Percentiles rank a stretch among this genome's conserved stretches.
Conservation (phyloP, 352 stramenopile genomes). For the Globisporangium uncinulatum region DNA sequence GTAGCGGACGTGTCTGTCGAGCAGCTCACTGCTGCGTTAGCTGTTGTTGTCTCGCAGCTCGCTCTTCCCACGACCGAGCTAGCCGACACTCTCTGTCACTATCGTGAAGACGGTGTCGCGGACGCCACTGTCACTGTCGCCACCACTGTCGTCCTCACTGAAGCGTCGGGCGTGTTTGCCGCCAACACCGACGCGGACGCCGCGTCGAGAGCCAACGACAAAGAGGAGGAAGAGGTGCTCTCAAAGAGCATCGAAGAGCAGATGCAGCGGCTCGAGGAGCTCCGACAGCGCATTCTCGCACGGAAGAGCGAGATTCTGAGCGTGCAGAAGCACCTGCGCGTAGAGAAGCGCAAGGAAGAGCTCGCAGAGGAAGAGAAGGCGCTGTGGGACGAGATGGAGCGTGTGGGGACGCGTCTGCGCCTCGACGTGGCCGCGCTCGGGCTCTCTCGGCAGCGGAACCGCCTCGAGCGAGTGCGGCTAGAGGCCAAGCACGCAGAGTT, state of each 20-base stretch:
- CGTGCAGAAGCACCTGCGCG: slow-evolving; percentile 42
- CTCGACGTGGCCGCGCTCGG: slow-evolving; percentile 33
- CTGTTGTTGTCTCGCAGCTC: slow-evolving; percentile 2
- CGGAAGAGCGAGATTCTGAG: slow-evolving; percentile 34
- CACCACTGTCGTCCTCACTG: not conserved
- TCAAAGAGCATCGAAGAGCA: slow-evolving; percentile 68
- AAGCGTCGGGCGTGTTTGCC: not conserved
- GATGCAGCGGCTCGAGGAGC: slow-evolving; percentile 31
- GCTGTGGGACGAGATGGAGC: slow-evolving; percentile 45
- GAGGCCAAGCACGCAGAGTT: slow-evolving; percentile 24
- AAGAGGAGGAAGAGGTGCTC: slow-evolving; percentile 30
- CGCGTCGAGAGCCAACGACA: slow-evolving; percentile 12
- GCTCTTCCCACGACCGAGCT: not conserved
- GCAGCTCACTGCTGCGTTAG: slow-evolving; percentile 8
- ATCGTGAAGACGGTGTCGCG: not conserved
- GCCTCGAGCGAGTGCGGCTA: slow-evolving; percentile 36
- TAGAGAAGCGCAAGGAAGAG: slow-evolving; percentile 44
- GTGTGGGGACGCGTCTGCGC: slow-evolving; percentile 28
- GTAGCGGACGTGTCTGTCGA: slow-evolving; percentile 2
- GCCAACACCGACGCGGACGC: not conserved
- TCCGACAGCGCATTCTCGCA: slow-evolving; percentile 34
- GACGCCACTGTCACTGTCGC: not conserved
- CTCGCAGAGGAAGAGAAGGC: slow-evolving; percentile 34
- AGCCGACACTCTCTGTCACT: not conserved
- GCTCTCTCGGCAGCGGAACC: slow-evolving; percentile 40